Conservation (phyloP, 306 rosid genomes). For the Prunus padus region DNA sequence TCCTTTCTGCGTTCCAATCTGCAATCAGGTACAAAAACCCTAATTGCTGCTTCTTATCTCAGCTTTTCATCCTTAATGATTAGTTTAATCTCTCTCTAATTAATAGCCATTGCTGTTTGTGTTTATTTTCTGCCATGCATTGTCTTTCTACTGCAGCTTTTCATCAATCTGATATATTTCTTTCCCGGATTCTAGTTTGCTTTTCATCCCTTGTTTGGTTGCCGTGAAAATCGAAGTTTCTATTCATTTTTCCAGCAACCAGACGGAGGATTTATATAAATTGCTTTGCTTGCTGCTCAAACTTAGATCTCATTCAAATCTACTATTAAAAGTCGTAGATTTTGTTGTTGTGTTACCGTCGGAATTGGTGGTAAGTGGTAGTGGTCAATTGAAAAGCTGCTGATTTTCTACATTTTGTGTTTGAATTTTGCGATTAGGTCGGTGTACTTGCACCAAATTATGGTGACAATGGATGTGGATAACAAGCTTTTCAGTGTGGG, state of each 20-base stretch:
- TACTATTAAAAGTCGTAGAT: neutral
- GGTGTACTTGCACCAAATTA: neutral
- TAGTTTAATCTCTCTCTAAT: neutral
- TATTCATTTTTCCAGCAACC: neutral
- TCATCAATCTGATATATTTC: neutral
- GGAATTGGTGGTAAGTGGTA: neutral
- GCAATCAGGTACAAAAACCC: conserved; percentile 13
- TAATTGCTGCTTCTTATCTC: neutral
- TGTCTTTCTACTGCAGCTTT: neutral
- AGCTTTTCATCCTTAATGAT: no score
- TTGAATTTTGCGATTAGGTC: conserved; percentile 9
- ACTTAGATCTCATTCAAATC: neutral
- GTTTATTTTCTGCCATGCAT: neutral
- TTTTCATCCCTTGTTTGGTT: neutral
- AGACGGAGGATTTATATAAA: neutral
- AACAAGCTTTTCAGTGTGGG: conserved; percentile 45
- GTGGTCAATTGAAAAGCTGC: neutral
- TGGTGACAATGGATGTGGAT: conserved; percentile 34
- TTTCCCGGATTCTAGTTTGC: neutral
- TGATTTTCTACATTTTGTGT: neutral
- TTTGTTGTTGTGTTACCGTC: neutral
- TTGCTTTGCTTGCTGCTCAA: neutral
- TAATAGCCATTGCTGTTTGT: neutral
- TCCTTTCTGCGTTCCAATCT: conserved; percentile 9
- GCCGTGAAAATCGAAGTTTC: neutral